Evolutionary conservation across 495 filamentous ascomycete genomes (phyloP).

Genomic region (Physcia stellaris): DNA sequence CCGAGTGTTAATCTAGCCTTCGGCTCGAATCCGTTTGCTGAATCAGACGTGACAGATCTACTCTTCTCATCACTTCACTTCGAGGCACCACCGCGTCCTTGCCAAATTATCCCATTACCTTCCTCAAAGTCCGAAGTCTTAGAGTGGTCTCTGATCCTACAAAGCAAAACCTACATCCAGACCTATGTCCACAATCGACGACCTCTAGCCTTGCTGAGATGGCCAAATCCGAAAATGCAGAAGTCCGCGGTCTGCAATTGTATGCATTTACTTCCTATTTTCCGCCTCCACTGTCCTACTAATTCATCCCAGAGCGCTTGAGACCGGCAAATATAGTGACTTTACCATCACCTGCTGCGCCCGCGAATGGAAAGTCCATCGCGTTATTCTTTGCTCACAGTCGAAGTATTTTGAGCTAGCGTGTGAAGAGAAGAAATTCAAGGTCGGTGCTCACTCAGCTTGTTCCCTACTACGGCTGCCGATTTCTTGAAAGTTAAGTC

Average conservation of each 20-base stretch:
- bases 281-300: too few relatives aligned
- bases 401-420: constrained; percentile 2
- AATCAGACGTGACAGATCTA: too few relatives aligned
- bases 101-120: too few relatives aligned
- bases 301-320: neutral
- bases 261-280: too few relatives aligned
- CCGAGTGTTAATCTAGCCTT: too few relatives aligned
- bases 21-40: too few relatives aligned
- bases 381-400: constrained; percentile 1
- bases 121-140: neutral
- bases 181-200: neutral
- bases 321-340: constrained; percentile 3
- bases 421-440: constrained; percentile 1
- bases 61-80: too few relatives aligned
- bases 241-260: neutral
- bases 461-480: neutral
- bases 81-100: too few relatives aligned
- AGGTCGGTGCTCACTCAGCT: neutral
- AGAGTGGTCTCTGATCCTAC: neutral
- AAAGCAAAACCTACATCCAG: neutral
- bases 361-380: constrained; percentile 4
- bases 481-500: neutral
- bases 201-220: neutral
- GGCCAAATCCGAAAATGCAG: neutral
- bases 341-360: constrained; percentile 2